Evolutionary conservation across 768 basidiomycete species (phyloP).

Genomic region (Xanthoconium stramineum): DNA sequence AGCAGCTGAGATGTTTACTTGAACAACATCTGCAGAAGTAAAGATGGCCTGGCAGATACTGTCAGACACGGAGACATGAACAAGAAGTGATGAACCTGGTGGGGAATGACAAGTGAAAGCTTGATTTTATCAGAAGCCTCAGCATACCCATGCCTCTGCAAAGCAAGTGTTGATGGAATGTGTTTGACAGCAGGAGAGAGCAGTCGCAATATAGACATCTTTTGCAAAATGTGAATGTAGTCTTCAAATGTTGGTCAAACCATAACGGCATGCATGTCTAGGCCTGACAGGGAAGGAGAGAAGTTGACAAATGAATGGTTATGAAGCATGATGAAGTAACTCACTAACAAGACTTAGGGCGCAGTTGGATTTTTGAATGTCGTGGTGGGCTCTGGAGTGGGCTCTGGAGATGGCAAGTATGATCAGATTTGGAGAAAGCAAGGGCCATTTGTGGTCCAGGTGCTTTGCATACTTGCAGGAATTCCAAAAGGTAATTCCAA

Average conservation of each 20-base stretch:
- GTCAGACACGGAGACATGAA: constrained; percentile 11
- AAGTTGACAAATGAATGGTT: too few species aligned
- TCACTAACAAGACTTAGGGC: too few species aligned
- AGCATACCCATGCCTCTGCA: constrained; percentile 83
- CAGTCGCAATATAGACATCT: constrained; percentile 77
- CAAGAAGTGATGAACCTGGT: constrained; percentile 64
- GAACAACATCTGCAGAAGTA: constrained; percentile 86
- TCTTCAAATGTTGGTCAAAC: not conserved
- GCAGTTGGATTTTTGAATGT: too few species aligned
- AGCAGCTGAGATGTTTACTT: constrained; percentile 92
- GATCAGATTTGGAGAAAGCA: too few species aligned
- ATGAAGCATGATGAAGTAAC: too few species aligned
- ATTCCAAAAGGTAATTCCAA: constrained; percentile 58
- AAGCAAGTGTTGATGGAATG: constrained; percentile 46
- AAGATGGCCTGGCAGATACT: constrained; percentile 68
- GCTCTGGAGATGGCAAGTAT: too few species aligned
- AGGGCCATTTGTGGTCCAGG: constrained; percentile 71
- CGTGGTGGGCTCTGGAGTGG: too few species aligned
- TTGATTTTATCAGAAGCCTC: constrained; percentile 89
- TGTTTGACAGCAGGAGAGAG: constrained; percentile 62
- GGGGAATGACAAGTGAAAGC: constrained; percentile 90
- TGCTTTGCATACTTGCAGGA: constrained; percentile 95
- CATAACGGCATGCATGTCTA: too few species aligned
- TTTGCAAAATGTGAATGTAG: constrained; percentile 4
- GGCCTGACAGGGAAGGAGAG: too few species aligned